phyloP scores from a whole-genome alignment of 2,329 filamentous ascomycete species.

The Didymella exigua region DNA sequence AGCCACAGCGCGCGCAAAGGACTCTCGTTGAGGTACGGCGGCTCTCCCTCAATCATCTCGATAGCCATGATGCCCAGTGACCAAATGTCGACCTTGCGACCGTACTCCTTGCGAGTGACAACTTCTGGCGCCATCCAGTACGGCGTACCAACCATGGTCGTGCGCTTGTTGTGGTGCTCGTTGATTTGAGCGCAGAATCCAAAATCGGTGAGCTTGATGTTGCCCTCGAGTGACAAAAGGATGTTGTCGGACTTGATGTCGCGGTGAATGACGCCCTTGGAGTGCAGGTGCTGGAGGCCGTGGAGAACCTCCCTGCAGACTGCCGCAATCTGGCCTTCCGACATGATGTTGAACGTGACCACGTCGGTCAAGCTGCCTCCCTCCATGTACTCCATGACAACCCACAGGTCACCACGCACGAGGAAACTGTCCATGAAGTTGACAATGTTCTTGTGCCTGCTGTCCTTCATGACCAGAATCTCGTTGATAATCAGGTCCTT shows the following conservation, averaged over 20 bases:
- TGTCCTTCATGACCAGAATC: slow-evolving; percentile 98
- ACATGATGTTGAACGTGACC: slow-evolving; percentile 99
- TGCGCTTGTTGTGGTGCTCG: slow-evolving; percentile 94
- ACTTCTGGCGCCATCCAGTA: slow-evolving; percentile 99
- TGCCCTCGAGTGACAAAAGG: slow-evolving; percentile 87
- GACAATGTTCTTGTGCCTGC: slow-evolving; percentile 97
- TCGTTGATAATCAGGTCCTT: slow-evolving; percentile 99
- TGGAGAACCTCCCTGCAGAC: slow-evolving; percentile 92
- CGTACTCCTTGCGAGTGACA: slow-evolving; percentile 96
- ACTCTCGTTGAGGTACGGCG: slow-evolving; percentile 93
- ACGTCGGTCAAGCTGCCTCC: slow-evolving; percentile 97
- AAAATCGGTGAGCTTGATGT: slow-evolving; percentile 98
- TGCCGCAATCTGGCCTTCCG: slow-evolving; percentile 93
- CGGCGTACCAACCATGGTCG: slow-evolving; percentile 97
- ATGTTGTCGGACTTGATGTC: slow-evolving; percentile 99
- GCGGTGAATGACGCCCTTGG: slow-evolving; percentile 96
- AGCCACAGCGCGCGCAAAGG: slow-evolving; percentile 91
- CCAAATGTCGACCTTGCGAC: slow-evolving; percentile 98
- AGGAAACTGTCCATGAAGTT: slow-evolving; percentile 99
- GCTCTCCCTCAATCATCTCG: slow-evolving; percentile 99
- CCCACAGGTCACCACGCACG: slow-evolving; percentile 89
- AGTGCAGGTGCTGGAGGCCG: slow-evolving; percentile 92
- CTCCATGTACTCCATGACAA: slow-evolving; percentile 99
- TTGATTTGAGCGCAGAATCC: slow-evolving; percentile 99
- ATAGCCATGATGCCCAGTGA: slow-evolving; percentile 99